These are phyloP conservation scores for Linaria vulgaris DNA, from an alignment of 257 asterid species.

Conservation along the genomic window DNA sequence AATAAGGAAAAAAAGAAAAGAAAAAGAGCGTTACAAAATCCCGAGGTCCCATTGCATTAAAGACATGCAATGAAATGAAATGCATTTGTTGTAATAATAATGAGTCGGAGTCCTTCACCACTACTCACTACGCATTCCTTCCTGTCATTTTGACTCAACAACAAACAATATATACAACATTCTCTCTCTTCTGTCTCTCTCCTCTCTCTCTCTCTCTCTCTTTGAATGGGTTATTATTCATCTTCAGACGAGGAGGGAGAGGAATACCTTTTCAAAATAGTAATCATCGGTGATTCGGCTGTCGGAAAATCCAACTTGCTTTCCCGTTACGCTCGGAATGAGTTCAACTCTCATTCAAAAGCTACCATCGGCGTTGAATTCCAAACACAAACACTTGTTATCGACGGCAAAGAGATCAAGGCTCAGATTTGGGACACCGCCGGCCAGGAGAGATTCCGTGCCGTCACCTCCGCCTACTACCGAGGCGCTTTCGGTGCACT, in stretches of 20 bases:
- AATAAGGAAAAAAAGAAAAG: no score
- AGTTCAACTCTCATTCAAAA: conserved; percentile 67
- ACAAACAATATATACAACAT: no score
- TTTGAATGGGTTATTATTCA: not conserved
- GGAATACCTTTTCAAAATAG: conserved; percentile 8
- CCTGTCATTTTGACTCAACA: no score
- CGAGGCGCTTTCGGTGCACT: conserved; percentile 80
- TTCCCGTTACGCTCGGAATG: conserved; percentile 36
- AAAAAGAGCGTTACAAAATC: not conserved
- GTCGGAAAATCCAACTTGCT: conserved; percentile 16
- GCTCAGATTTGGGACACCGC: conserved; percentile 85
- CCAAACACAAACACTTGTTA: conserved; percentile 64
- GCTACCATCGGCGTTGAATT: conserved; percentile 77
- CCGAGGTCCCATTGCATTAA: not conserved
- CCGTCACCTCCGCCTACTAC: conserved; percentile 76
- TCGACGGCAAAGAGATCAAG: conserved; percentile 67
- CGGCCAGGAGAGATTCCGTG: conserved; percentile 71
- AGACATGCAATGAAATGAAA: not conserved
- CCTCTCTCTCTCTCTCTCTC: not conserved
- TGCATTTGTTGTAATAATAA: not conserved
- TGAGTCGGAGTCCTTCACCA: not conserved
- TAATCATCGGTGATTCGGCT: conserved; percentile 15
- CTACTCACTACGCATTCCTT: conserved; percentile 10
- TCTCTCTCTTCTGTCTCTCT: not conserved
- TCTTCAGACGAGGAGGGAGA: not conserved